These are phyloP conservation scores for Zasmidium cellare DNA, from an alignment of 2,329 filamentous ascomycete genomes.

Conservation along the genomic window DNA sequence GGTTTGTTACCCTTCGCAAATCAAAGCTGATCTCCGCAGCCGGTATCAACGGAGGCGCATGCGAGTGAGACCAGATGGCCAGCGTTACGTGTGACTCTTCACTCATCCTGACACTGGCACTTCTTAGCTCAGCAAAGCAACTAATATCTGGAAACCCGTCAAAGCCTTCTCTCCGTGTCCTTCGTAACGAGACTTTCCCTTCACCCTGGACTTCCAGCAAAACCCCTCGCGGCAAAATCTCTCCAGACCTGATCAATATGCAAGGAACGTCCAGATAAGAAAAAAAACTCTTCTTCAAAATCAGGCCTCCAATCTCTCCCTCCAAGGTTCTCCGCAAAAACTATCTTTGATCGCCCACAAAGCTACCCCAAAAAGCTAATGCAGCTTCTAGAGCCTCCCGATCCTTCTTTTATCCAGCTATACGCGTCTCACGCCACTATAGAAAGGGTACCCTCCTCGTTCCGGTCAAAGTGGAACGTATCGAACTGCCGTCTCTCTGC, in stretches of 20 bases:
- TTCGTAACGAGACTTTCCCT: neutral
- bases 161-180: neutral
- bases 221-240: neutral
- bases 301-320: neutral
- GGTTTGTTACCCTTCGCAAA: slow-evolving; percentile 11
- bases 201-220: too few relatives aligned
- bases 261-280: neutral
- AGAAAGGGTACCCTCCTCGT: too few relatives aligned
- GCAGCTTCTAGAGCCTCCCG: neutral
- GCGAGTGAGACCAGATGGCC: slow-evolving; percentile 14
- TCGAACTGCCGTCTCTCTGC: too few relatives aligned
- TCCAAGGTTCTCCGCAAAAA: neutral
- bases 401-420: neutral
- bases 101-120: neutral
- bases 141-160: too few relatives aligned
- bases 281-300: neutral
- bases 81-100: neutral
- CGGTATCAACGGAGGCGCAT: slow-evolving; percentile 13
- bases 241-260: neutral
- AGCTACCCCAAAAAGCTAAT: neutral
- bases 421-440: too few relatives aligned
- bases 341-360: neutral
- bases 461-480: too few relatives aligned
- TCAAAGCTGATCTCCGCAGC: slow-evolving; percentile 13
- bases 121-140: too few relatives aligned